These are phyloP conservation scores for Blastomyces gilchristii DNA, from an alignment of 2,329 filamentous ascomycete species.

Conservation along the genomic window DNA sequence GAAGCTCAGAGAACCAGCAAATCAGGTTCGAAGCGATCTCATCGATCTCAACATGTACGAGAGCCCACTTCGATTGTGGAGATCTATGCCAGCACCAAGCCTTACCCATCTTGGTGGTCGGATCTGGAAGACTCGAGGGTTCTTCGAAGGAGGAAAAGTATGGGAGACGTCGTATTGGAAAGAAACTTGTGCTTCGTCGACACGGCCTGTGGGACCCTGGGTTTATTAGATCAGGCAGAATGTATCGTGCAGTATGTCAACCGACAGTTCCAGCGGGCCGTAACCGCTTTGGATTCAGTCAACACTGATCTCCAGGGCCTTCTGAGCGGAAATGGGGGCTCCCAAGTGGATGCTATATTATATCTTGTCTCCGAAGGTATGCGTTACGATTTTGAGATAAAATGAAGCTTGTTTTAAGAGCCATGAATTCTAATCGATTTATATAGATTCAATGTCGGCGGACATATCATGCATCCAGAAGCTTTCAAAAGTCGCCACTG, in stretches of 20 bases:
- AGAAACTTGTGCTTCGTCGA: conserved; percentile 92
- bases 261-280: conserved; percentile 53
- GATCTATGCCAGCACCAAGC: conserved; percentile 67
- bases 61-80: conserved; percentile 44
- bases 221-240: conserved; percentile 44
- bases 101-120: conserved; percentile 84
- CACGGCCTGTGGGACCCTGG: conserved; percentile 53
- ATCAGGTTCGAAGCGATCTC: conserved; percentile 9
- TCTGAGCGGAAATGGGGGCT: conserved; percentile 69
- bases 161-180: conserved; percentile 69
- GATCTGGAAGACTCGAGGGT: conserved; percentile 58
- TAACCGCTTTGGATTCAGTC: conserved; percentile 50
- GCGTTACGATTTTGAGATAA: conserved; percentile 18
- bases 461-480: conserved; percentile 64
- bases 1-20: conserved; percentile 12
- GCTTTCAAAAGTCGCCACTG: conserved; percentile 64
- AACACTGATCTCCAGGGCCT: conserved; percentile 67
- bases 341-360: conserved; percentile 73
- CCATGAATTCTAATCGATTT: conserved; percentile 8
- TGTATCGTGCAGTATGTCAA: conserved; percentile 62
- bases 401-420: background rate
- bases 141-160: conserved; percentile 56
- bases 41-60: background rate
- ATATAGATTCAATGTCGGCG: conserved; percentile 45
- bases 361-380: conserved; percentile 68